Base-by-base conservation (phyloP, 768 basidiomycete species). In the Boletus rex-veris region DNA sequence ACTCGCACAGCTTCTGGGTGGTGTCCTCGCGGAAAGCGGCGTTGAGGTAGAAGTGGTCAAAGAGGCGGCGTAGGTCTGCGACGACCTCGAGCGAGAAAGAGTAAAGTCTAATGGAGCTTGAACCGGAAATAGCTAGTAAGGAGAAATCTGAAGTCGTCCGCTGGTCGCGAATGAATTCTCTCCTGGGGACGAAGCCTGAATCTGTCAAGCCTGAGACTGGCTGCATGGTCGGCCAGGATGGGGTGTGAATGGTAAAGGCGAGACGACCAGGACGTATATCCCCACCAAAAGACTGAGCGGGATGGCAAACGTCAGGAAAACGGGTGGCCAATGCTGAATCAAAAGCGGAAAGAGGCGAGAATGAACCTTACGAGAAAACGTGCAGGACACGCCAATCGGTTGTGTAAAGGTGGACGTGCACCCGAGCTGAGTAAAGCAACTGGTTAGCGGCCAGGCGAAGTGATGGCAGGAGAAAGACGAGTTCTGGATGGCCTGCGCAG, bases 81-180 rank as follows among this genome's bases (percentile, higher is more conserved):
- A 85, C 71, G 55, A 85, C 75, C 19, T 74, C 67, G 31, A 72
- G 72, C 19, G 82, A 77, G 61, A 90, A 90, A 54, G 83, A 83
- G 67, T 87, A 89, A 52, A 90, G 79, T 52, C 88, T 75, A 59
- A 90, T 76, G 61, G 78, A 76, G 59, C 80, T 82, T 21, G 83
- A 71, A 55, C 83, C 77, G 12, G 86, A 80, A 55, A 90, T 73
- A n/a, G 88, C 80, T 43, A 90, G 75, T 53, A 90, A 77, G 30
- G 84, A 78, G 68, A 90, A 90, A 18, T 81, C 72, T 61, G 81
- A 87, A 15, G 78, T 74, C 8, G 65, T 62, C 50, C 73, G 75
- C 48, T 77, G 77, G 62, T 86, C 81, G 35, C 78, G 81, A 54
- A 85, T 71, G 68, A 90, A 90, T 71, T 90, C 88, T 64, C 81